A percentile compares a stretch with the other conserved stretches of the same genome.
Evolutionary conservation across 306 rosid species (phyloP).

Genomic region (Sphenostylis stenocarpa): DNA sequence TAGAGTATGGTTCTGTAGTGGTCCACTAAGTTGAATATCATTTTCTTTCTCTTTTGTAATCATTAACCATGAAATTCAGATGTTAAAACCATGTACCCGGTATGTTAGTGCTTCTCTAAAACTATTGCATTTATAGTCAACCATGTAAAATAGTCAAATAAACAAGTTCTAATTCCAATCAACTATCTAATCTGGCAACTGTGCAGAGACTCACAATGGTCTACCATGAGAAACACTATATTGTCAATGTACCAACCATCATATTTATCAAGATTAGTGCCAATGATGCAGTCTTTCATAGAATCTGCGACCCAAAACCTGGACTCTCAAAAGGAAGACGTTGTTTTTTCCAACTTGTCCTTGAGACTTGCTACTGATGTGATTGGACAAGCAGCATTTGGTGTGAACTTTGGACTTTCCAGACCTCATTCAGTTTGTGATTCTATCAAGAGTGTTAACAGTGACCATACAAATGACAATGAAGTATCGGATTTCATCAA

Average conservation of each 20-base stretch:
- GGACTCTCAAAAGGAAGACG: slow-evolving; percentile 50
- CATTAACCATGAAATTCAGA: neutral
- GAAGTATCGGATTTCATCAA: slow-evolving; percentile 79
- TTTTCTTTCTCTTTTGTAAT: slow-evolving; percentile 4
- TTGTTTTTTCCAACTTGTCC: slow-evolving; percentile 66
- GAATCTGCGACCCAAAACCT: slow-evolving; percentile 71
- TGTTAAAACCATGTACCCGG: neutral
- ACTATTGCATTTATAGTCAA: neutral
- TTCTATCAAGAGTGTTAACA: slow-evolving; percentile 14
- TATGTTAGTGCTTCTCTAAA: neutral
- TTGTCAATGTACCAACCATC: slow-evolving; percentile 82
- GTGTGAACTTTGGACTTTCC: slow-evolving; percentile 84
- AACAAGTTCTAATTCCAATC: neutral
- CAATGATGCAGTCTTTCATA: slow-evolving; percentile 79
- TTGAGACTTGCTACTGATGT: slow-evolving; percentile 80
- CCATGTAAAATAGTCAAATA: neutral
- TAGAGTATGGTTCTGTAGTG: neutral
- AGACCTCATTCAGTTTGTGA: slow-evolving; percentile 42
- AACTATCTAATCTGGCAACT: slow-evolving; percentile 19
- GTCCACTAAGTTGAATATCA: slow-evolving; percentile 26
- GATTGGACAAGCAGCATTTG: slow-evolving; percentile 88
- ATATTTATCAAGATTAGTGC: slow-evolving; percentile 68
- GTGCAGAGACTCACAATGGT: slow-evolving; percentile 88
- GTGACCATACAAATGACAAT: neutral
- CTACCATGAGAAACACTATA: slow-evolving; percentile 79